Base-by-base conservation (phyloP, 176 grass and related monocot species). In the Olyra latifolia region DNA sequence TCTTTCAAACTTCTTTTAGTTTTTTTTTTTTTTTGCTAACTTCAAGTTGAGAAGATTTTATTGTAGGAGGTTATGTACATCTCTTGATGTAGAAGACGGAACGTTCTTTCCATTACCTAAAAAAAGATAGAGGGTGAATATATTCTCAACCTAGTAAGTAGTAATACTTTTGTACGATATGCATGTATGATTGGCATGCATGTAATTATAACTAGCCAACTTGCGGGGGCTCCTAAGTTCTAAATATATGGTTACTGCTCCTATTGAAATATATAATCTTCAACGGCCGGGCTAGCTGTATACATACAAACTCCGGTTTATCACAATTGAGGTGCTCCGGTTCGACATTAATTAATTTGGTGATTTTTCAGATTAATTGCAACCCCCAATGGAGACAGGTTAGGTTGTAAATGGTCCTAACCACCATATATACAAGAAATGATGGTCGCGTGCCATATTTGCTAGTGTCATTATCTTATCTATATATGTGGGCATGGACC, bases 341-440 rank as follows among this genome's bases (percentile, higher is more conserved):
- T 67, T 8, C 10, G 32, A 35, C 32, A 35, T 35, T 2, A 35
- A 35, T 35, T 2, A 35, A 75, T 75, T 70, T 63, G 14, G 6
- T 44, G 27, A 63, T 13, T 39, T 52, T 53, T 74, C 46, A 39
- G 40, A 40, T 65, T 29, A 82, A 69, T 19, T 32, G 23, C 46
- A 63, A 25, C 72, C 60, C 71, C 27, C 35, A 82, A 39, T 20
- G 8, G 35, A 55, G 64, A 71, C 25, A 71, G 1, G 54, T 82
- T 54, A 70, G 70, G 54, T 27, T 81, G 25, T 54, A 71, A 69
- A 72, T 66, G 68, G 24, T 80, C 69, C 46, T 66, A 79, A 74
- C 40, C 32, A 57, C 68, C 27, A 69, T 69, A 59, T 35, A 29
- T 63, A 71, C 17, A 40, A 39, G 38, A 69, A 74, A 73, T 15